phyloP scores from a whole-genome alignment of 1,284 basidiomycete species.

The Peniophora sp. region DNA sequence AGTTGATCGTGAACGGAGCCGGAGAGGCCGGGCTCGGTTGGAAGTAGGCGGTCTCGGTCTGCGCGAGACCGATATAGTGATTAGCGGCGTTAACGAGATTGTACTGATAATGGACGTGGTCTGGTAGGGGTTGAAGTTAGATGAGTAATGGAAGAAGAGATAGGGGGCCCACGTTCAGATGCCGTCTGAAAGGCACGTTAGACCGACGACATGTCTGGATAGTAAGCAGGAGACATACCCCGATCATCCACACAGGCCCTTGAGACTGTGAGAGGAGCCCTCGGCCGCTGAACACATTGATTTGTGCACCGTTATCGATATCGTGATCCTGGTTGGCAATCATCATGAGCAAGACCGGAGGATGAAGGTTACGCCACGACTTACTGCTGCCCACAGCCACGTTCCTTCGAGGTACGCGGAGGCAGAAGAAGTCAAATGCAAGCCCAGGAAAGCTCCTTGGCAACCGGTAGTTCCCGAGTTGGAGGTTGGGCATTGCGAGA shows the following conservation, averaged over 20 bases:
- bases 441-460: conserved; percentile 49
- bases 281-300: conserved; percentile 63
- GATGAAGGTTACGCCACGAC: too few relatives aligned
- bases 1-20: conserved; percentile 43
- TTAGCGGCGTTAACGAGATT: conserved; percentile 51
- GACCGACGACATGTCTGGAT: conserved; percentile 2
- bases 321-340: conserved; percentile 24
- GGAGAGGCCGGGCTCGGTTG: conserved; percentile 56
- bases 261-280: conserved; percentile 69
- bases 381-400: conserved; percentile 68
- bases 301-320: conserved; percentile 28
- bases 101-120: conserved; percentile 64
- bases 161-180: too few relatives aligned
- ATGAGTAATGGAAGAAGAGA: too few relatives aligned
- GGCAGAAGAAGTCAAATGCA: conserved; percentile 53
- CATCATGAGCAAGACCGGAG: too few relatives aligned
- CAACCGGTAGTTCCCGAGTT: conserved; percentile 32
- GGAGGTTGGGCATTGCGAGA: conserved; percentile 32
- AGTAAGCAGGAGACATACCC: conserved; percentile 38
- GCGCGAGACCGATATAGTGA: conserved; percentile 51
- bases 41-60: conserved; percentile 61
- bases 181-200: conserved; percentile 1
- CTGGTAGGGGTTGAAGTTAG: too few relatives aligned
- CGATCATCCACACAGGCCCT: conserved; percentile 71
- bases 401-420: conserved; percentile 57